Percentiles rank a stretch among this genome's conserved stretches.
Conservation (phyloP, 192 early-diverging fungal species). For the Spizellomyces sp. region DNA sequence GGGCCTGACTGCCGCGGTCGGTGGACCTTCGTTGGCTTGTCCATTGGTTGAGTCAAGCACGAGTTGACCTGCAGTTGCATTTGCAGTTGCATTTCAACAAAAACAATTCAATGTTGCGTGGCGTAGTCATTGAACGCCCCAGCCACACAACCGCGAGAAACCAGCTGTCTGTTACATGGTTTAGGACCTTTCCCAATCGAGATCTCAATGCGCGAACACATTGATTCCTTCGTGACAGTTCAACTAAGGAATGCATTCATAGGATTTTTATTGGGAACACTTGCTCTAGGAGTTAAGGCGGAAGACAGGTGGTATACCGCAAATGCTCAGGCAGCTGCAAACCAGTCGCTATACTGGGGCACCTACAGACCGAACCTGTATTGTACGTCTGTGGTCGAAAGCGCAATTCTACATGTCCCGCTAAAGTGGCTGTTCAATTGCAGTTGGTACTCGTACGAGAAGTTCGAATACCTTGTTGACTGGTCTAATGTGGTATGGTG, state of each 20-base stretch:
- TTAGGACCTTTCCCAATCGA: background rate
- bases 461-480: constrained; percentile 76
- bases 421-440: background rate
- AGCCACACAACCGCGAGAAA: background rate
- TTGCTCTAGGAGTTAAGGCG: background rate
- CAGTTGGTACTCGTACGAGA: constrained; percentile 80
- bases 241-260: background rate
- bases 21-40: background rate
- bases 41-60: background rate
- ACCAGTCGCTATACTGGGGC: constrained; percentile 78
- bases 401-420: background rate
- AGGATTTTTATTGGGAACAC: background rate
- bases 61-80: too few species aligned
- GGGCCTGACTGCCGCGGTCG: constrained; percentile 50
- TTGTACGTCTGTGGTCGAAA: constrained; percentile 35
- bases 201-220: background rate
- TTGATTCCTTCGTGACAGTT: background rate
- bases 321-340: constrained; percentile 15
- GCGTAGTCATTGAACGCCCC: background rate
- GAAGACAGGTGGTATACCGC: background rate
- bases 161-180: background rate
- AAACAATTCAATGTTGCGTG: background rate
- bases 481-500: constrained; percentile 93
- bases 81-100: too few species aligned
- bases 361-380: constrained; percentile 92